Base-by-base conservation (phyloP, 2,329 filamentous ascomycete genomes). In the Pseudogymnoascus sp. region DNA sequence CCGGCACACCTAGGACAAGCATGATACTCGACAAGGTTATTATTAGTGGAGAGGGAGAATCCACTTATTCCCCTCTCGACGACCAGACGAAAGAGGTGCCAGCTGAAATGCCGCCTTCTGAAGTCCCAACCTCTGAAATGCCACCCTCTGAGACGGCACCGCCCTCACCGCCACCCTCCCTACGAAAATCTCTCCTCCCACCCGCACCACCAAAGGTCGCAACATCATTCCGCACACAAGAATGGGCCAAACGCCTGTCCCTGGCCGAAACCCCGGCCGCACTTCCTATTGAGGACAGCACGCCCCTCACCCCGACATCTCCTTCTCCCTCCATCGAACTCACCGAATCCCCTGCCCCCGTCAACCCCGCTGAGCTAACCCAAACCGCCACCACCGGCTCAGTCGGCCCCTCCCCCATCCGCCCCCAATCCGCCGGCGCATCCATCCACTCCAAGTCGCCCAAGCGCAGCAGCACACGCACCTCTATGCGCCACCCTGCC, bases 171-270 rank as follows among this genome's bases (percentile, higher is more conserved):
- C 73, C 76, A 6, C 74, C 74, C 14, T 82, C 76, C 55, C 73
- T 89, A 63, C 85, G 81, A 4, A 81, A 80, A 65, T 84, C 85
- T 3, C 80, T 80, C 10, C 80, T 96, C 8, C 90, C 90, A 0
- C 77, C 80, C n/a, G 84, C 85, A 11, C 75, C 92, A 35, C 94
- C 92, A 1, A 87, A 84, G 65, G 83, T 96, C 7, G 88, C 92
- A 1, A 78, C 91, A 72, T 90, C 89, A 0, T 96, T 94, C 71
- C 85, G 93, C 63, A 97, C 92, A 1, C 96, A 96, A 67, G 93
- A 97, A 75, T 97, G 93, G 93, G 91, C 92, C 0, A 97, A 96
- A 73, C 91, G 96, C 73, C 80, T 96, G 10, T 85, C 86, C 66
- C 78, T 83, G 43, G 92, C 93, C 6, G 92, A 97, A 14, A 77